Evolutionary conservation across 2,329 filamentous ascomycete genomes (phyloP).

Genomic region (Colletotrichum australisinense): DNA sequence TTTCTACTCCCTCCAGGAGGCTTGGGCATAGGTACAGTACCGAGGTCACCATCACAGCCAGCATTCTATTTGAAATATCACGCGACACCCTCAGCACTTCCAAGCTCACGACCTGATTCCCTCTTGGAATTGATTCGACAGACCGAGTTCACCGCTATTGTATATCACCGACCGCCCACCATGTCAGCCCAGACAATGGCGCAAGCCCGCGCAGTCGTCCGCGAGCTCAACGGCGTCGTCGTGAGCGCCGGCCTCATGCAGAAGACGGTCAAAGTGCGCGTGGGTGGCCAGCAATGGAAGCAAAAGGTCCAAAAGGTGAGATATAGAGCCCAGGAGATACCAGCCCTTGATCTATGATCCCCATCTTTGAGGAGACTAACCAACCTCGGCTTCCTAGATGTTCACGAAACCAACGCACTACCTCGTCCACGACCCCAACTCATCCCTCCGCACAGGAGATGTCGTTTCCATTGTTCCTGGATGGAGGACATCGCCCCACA

Average conservation of each 20-base stretch:
- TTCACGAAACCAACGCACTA: constrained; percentile 74
- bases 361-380: neutral
- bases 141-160: neutral
- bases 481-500: constrained; percentile 72
- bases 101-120: neutral
- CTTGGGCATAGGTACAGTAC: neutral
- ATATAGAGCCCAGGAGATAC: neutral
- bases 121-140: neutral
- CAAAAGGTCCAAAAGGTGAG: constrained; percentile 36
- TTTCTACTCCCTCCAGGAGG: neutral
- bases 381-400: constrained; percentile 55
- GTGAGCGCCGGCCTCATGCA: constrained; percentile 82
- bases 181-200: constrained; percentile 51
- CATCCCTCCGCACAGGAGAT: constrained; percentile 79
- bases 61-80: too few species aligned
- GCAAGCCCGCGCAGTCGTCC: constrained; percentile 56
- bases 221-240: constrained; percentile 75
- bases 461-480: constrained; percentile 77
- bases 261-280: constrained; percentile 82
- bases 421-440: constrained; percentile 83
- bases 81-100: neutral
- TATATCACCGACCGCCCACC: neutral
- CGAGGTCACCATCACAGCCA: neutral
- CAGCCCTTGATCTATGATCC: neutral
- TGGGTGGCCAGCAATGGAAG: constrained; percentile 80